Percentiles rank a stretch among this genome's conserved stretches.
phyloP scores from a whole-genome alignment of 352 stramenopile species.

The Phytophthora niederhauseri region DNA sequence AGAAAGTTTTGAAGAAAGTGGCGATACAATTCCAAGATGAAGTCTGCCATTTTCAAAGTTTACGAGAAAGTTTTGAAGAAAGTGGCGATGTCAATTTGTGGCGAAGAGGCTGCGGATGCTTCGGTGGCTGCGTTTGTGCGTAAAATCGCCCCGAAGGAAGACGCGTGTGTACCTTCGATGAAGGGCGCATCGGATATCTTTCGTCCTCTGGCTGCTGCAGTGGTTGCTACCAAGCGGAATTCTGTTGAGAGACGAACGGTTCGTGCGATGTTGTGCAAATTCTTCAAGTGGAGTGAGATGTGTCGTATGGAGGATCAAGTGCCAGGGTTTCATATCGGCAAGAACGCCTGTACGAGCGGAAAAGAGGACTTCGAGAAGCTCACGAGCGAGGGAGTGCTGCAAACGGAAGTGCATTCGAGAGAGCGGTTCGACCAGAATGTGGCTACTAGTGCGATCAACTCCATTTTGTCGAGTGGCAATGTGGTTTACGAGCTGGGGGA shows the following conservation, averaged over 20 bases:
- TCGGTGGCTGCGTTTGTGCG: constrained; percentile 7
- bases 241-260: constrained; percentile 2
- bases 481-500: not conserved
- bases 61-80: constrained; percentile 1
- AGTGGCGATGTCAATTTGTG: not conserved
- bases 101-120: not conserved
- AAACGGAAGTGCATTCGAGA: not conserved
- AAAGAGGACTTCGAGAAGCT: constrained; percentile 4
- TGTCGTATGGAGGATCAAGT: constrained; percentile 9
- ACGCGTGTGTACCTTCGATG: not conserved
- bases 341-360: not conserved
- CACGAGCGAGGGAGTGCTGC: constrained; percentile 1
- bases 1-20: not conserved
- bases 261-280: constrained; percentile 6
- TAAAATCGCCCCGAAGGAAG: constrained; percentile 2
- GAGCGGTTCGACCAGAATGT: constrained; percentile 9
- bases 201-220: not conserved
- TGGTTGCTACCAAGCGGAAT: constrained; percentile 3
- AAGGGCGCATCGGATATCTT: not conserved
- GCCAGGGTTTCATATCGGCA: not conserved
- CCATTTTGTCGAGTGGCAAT: constrained; percentile 14
- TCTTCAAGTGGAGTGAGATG: constrained; percentile 15
- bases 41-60: not conserved
- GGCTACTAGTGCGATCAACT: constrained; percentile 4
- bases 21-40: not conserved